Percentiles rank a stretch among this genome's conserved stretches.
Evolutionary conservation across 306 rosid species (phyloP).

Genomic region (Ziziphus jujuba): DNA sequence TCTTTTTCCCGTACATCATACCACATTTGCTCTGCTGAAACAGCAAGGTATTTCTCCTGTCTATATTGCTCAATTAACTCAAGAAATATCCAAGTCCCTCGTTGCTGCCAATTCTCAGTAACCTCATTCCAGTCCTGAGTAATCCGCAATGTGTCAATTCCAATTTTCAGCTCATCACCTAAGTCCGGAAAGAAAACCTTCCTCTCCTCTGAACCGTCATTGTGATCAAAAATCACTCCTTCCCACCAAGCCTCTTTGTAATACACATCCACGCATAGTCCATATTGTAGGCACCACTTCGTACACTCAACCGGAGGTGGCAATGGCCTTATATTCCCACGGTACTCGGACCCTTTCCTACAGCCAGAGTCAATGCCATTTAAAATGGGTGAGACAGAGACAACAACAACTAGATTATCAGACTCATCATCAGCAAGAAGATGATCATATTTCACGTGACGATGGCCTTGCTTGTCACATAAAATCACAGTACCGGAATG

Average conservation of each 20-base stretch:
- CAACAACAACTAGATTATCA: constrained; percentile 35
- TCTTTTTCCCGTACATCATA: constrained; percentile 54
- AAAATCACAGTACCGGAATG: constrained; percentile 55
- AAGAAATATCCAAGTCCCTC: constrained; percentile 74
- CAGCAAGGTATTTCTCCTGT: constrained; percentile 35
- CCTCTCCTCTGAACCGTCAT: constrained; percentile 54
- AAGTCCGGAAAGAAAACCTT: constrained; percentile 73
- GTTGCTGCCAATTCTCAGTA: constrained; percentile 53
- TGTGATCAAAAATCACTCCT: constrained; percentile 77
- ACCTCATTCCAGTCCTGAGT: constrained; percentile 77
- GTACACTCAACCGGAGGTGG: constrained; percentile 44
- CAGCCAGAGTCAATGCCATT: constrained; percentile 36
- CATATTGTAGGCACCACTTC: constrained; percentile 40
- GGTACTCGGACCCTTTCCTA: constrained; percentile 12
- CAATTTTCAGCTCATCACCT: constrained; percentile 67
- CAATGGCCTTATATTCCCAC: constrained; percentile 61
- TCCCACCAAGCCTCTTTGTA: constrained; percentile 93
- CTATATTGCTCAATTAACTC: constrained; percentile 64
- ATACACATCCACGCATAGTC: constrained; percentile 75
- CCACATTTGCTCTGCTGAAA: constrained; percentile 84
- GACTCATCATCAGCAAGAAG: constrained; percentile 43
- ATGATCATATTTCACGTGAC: constrained; percentile 56
- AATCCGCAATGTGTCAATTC: constrained; percentile 43
- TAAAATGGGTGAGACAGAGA: constrained; percentile 44
- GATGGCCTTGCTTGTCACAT: constrained; percentile 35